Evolutionary conservation across 768 basidiomycete genomes (phyloP).

Genomic region (Kockovaella imperatae): DNA sequence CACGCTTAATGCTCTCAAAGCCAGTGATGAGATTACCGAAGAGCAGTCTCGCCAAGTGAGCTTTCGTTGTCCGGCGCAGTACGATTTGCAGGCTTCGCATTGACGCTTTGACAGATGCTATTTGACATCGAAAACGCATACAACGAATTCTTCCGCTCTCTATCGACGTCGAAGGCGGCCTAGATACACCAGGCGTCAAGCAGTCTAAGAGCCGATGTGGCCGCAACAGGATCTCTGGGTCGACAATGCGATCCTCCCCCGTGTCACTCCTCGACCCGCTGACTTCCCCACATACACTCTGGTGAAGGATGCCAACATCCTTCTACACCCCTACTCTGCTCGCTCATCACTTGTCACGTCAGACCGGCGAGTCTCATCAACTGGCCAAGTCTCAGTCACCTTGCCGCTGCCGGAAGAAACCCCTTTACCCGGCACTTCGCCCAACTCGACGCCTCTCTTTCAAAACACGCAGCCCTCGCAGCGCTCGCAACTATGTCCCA

Average conservation of each 20-base stretch:
- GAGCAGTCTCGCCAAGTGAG: constrained; percentile 85
- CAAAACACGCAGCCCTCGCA: neutral
- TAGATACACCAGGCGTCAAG: neutral
- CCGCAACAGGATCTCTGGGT: constrained; percentile 24
- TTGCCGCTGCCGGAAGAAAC: neutral
- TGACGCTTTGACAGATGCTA: constrained; percentile 54
- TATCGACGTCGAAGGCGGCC: constrained; percentile 21
- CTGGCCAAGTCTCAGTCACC: neutral
- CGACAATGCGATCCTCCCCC: constrained; percentile 18
- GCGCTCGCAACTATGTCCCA: neutral
- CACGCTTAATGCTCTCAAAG: constrained; percentile 92
- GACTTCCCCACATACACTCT: neutral
- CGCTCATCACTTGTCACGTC: neutral
- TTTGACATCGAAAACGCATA: constrained; percentile 97
- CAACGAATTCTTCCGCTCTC: constrained; percentile 67
- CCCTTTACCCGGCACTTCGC: neutral
- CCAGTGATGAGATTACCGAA: constrained; percentile 89
- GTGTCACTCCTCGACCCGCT: neutral
- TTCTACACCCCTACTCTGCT: neutral
- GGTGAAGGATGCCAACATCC: neutral
- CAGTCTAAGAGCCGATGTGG: neutral
- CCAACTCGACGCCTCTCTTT: neutral
- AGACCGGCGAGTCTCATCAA: neutral
- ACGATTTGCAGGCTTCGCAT: neutral
- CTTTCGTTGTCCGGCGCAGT: neutral